A percentile compares a stretch with the other conserved stretches of the same genome.
Conservation (phyloP, 2,329 filamentous ascomycete species). For the Arthroderma sp. region DNA sequence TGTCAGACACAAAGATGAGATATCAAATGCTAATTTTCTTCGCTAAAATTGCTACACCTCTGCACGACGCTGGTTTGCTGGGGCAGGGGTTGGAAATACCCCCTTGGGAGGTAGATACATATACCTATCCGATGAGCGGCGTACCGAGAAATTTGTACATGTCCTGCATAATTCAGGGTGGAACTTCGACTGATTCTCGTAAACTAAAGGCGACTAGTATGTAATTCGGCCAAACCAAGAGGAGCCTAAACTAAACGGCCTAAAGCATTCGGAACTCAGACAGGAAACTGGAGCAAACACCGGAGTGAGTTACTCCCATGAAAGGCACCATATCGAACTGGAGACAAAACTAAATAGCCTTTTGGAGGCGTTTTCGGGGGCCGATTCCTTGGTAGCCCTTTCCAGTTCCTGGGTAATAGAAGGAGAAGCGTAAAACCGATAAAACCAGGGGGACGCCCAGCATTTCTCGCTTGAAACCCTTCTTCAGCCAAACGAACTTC, state of each 20-base stretch:
- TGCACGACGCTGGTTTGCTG: neutral
- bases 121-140: slow-evolving; percentile 36
- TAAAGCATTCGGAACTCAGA: slow-evolving; percentile 1
- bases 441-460: slow-evolving; percentile 2
- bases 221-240: neutral
- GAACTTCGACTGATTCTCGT: slow-evolving; percentile 38
- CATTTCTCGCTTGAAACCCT: neutral
- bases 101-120: slow-evolving; percentile 25
- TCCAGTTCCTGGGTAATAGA: neutral
- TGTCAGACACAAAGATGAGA: neutral
- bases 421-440: neutral
- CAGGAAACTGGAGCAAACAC: slow-evolving; percentile 31
- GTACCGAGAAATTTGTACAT: slow-evolving; percentile 33
- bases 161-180: slow-evolving; percentile 34
- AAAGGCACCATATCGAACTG: neutral
- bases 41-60: neutral
- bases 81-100: neutral
- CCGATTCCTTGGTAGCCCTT: neutral
- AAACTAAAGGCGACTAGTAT: slow-evolving; percentile 16
- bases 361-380: neutral
- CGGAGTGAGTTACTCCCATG: slow-evolving; percentile 32
- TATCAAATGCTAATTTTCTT: neutral
- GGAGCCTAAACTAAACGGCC: slow-evolving; percentile 3
- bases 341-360: slow-evolving; percentile 1
- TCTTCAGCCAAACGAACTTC: neutral